Conservation (phyloP, 352 stramenopile species). For the Phytophthora sp. region DNA sequence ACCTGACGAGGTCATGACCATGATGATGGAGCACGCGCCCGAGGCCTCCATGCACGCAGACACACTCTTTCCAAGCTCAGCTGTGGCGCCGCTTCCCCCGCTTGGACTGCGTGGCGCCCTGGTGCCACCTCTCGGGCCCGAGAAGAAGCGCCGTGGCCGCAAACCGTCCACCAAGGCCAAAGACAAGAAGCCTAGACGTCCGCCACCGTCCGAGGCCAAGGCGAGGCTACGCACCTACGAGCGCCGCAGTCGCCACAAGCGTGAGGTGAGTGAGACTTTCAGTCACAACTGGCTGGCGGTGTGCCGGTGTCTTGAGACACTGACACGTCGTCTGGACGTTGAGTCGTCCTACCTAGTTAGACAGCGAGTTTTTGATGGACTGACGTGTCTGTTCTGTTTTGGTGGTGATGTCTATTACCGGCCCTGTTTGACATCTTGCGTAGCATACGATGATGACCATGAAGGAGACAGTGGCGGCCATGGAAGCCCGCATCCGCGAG, state of each 20-base stretch:
- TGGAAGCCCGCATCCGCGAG: slow-evolving; percentile 43
- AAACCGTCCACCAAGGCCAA: slow-evolving; percentile 46
- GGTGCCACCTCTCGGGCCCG: neutral
- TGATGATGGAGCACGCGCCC: slow-evolving; percentile 37
- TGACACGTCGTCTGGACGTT: neutral
- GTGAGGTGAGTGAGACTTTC: slow-evolving; percentile 53
- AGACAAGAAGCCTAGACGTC: slow-evolving; percentile 46
- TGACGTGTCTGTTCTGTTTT: slow-evolving; percentile 17
- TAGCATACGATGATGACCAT: slow-evolving; percentile 62
- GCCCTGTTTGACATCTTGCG: slow-evolving; percentile 27
- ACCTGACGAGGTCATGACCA: slow-evolving; percentile 44
- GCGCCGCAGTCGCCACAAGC: slow-evolving; percentile 56
- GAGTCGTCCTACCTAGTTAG: too few relatives aligned
- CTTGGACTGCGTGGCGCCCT: slow-evolving; percentile 24
- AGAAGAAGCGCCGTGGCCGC: slow-evolving; percentile 50
- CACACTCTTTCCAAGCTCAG: slow-evolving; percentile 28
- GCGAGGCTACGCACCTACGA: slow-evolving; percentile 60
- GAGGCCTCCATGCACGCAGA: slow-evolving; percentile 31
- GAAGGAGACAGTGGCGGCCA: slow-evolving; percentile 49
- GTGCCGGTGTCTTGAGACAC: neutral
- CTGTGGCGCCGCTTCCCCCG: slow-evolving; percentile 30
- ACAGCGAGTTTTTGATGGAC: slow-evolving; percentile 8
- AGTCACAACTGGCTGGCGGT: neutral
- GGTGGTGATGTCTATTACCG: slow-evolving; percentile 8
- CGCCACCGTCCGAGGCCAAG: slow-evolving; percentile 47